Evolutionary conservation across 1,139 yeast species (phyloP).

Genomic region (Candida labiduridarum): DNA sequence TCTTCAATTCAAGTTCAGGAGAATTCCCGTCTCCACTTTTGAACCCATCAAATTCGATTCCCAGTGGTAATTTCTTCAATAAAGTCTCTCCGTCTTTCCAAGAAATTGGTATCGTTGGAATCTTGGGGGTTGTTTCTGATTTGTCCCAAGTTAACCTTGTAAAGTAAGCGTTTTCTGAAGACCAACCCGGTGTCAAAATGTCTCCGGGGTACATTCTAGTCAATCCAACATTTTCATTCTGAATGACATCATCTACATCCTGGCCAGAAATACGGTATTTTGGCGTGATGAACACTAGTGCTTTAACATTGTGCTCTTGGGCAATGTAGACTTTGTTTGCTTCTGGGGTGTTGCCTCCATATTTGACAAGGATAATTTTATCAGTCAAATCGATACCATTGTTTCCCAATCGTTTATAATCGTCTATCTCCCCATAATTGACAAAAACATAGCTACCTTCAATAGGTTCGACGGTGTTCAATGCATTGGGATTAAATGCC

Average conservation of each 20-base stretch:
- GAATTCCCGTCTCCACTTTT: constrained; percentile 36
- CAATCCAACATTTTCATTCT: constrained; percentile 66
- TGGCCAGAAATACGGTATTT: constrained; percentile 21
- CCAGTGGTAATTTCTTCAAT: constrained; percentile 50
- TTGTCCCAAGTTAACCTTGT: constrained; percentile 45
- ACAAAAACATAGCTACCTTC: constrained; percentile 56
- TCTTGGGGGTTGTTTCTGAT: constrained; percentile 60
- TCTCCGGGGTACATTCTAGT: constrained; percentile 77
- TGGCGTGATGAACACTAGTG: constrained; percentile 39
- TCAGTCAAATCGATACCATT: constrained; percentile 38
- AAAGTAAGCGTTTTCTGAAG: constrained; percentile 46
- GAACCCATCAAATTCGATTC: constrained; percentile 37
- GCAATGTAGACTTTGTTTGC: constrained; percentile 41
- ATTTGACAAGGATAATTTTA: constrained; percentile 60
- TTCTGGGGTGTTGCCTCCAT: constrained; percentile 52
- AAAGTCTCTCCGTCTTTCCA: constrained; percentile 65
- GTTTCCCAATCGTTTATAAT: constrained; percentile 48
- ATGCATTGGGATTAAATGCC: constrained; percentile 72
- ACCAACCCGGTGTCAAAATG: constrained; percentile 77
- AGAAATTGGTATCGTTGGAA: constrained; percentile 79
- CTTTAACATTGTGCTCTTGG: constrained; percentile 32
- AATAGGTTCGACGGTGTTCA: constrained; percentile 47
- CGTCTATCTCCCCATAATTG: constrained; percentile 65
- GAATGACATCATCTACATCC: constrained; percentile 48
- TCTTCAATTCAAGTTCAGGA: constrained; percentile 34